Conservation (phyloP, 1,139 yeast genomes). For the Pichia sp. region DNA sequence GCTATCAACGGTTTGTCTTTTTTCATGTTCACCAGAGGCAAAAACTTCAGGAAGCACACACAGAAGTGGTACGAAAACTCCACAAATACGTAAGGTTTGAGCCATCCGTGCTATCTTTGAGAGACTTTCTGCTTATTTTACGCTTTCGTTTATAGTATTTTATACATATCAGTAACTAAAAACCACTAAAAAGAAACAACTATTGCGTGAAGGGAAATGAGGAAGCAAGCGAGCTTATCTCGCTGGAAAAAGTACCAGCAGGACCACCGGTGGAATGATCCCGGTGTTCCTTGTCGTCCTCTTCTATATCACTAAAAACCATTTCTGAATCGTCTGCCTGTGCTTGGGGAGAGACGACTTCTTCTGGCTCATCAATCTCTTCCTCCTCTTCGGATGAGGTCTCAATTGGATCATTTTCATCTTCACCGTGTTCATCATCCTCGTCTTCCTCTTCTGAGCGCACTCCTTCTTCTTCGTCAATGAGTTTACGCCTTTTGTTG, state of each 20-base stretch:
- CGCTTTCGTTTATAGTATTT: too few relatives aligned
- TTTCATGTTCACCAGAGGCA: constrained; percentile 3
- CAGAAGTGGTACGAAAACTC: constrained; percentile 2
- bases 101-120: too few relatives aligned
- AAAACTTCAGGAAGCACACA: constrained; percentile 4
- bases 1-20: constrained; percentile 27
- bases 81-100: too few relatives aligned
- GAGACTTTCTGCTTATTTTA: too few relatives aligned
- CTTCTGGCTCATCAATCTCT: not conserved
- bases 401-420: constrained; percentile 14
- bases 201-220: constrained; percentile 12
- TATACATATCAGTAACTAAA: too few relatives aligned
- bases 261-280: not conserved
- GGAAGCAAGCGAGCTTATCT: constrained; percentile 11
- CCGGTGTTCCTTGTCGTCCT: constrained; percentile 5
- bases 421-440: constrained; percentile 7
- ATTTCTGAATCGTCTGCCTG: constrained; percentile 8
- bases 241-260: constrained; percentile 5
- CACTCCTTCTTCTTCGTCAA: not conserved
- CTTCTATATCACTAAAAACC: constrained; percentile 14
- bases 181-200: too few relatives aligned
- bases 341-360: not conserved
- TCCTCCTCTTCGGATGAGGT: constrained; percentile 9
- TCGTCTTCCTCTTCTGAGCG: constrained; percentile 2
- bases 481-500: constrained; percentile 3